Percentiles rank a stretch among this genome's conserved stretches.
Conservation (phyloP, 129 eudicot species). For the Flaveria linearis region DNA sequence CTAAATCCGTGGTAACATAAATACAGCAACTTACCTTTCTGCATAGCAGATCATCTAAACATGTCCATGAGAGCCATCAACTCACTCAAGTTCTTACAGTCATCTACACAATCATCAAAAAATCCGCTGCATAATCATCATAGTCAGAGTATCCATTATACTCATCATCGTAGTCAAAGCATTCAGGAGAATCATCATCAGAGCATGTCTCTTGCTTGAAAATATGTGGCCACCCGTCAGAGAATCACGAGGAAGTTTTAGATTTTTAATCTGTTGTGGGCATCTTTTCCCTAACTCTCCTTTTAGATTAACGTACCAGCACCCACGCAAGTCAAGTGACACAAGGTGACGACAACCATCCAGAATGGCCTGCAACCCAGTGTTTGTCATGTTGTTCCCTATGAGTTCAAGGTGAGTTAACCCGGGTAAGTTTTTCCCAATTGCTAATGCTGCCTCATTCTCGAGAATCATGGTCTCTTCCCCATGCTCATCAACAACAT, state of each 20-base stretch:
- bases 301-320: neutral
- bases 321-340: neutral
- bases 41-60: neutral
- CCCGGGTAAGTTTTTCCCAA: neutral
- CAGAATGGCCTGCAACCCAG: conserved; percentile 7
- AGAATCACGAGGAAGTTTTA: neutral
- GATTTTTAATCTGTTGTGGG: neutral
- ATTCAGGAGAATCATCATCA: neutral
- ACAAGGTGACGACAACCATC: neutral
- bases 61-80: neutral
- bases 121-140: neutral
- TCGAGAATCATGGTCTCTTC: neutral
- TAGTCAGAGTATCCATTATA: too few species aligned
- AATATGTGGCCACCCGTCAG: neutral
- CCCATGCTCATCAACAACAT: neutral
- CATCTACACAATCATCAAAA: neutral
- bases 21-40: neutral
- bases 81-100: neutral
- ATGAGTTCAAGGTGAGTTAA: conserved; percentile 2
- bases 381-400: neutral
- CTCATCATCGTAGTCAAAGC: neutral
- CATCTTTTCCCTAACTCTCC: neutral
- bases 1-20: neutral
- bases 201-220: neutral
- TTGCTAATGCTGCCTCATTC: neutral